phyloP scores from a whole-genome alignment of 108 stramenopile species.

The Skeletonema marinoi region DNA sequence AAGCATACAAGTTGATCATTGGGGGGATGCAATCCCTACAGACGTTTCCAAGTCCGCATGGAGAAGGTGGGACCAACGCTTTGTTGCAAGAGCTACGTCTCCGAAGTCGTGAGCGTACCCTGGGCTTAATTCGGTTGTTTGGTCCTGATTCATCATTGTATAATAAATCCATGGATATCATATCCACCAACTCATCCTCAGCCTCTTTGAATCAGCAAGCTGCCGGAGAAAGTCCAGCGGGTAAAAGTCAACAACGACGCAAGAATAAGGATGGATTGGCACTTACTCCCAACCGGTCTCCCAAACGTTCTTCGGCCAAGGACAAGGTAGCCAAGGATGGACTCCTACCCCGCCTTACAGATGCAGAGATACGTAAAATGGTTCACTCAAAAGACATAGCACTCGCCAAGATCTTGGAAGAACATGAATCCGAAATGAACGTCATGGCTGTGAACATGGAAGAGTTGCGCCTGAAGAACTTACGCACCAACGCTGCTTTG shows the following conservation, averaged over 20 bases:
- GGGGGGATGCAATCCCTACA: slow-evolving; percentile 47
- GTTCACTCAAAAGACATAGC: slow-evolving; percentile 47
- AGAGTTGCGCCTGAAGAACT: slow-evolving; percentile 26
- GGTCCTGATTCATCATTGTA: slow-evolving; percentile 31
- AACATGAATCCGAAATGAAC: slow-evolving; percentile 47
- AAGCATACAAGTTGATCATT: slow-evolving; percentile 44
- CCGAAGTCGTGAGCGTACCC: slow-evolving; percentile 29
- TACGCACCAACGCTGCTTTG: slow-evolving; percentile 6
- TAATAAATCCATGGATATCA: background rate
- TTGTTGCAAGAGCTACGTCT: slow-evolving; percentile 11
- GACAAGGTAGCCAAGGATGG: slow-evolving; percentile 36
- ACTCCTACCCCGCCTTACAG: slow-evolving; percentile 36
- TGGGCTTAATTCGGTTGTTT: slow-evolving; percentile 36
- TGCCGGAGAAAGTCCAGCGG: slow-evolving; percentile 31
- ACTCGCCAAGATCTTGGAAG: slow-evolving; percentile 41
- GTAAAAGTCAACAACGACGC: background rate
- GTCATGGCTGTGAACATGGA: slow-evolving; percentile 46
- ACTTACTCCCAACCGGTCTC: slow-evolving; percentile 9
- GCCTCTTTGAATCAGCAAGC: slow-evolving; percentile 5
- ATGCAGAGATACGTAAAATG: slow-evolving; percentile 44
- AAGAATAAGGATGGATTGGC: background rate
- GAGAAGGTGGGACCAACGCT: background rate
- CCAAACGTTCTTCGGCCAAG: background rate
- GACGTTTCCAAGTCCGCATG: slow-evolving; percentile 21
- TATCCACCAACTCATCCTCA: background rate